Conservation (phyloP, 257 asterid species). For the Solanum medicagineum region DNA sequence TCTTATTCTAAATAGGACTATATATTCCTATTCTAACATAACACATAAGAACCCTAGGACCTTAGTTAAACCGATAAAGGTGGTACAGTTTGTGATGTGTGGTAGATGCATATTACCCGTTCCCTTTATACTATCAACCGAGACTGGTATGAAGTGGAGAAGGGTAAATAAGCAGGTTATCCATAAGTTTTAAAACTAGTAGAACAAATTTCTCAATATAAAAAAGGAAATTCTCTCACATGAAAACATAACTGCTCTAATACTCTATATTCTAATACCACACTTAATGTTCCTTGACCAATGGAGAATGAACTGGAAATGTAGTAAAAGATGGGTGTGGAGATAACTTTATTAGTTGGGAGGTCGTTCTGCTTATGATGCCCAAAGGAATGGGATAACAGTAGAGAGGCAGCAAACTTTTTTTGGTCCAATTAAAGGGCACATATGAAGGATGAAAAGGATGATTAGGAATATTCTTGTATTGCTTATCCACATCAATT, state of each 20-base stretch:
- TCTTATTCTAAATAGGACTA: too few relatives aligned
- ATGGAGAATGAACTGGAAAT: background rate
- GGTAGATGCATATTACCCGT: background rate
- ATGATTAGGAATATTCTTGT: background rate
- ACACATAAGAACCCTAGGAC: background rate
- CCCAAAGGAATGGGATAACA: background rate
- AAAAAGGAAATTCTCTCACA: background rate
- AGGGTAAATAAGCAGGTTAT: background rate
- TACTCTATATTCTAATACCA: background rate
- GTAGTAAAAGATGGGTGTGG: background rate
- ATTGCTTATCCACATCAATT: background rate
- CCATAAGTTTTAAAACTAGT: background rate
- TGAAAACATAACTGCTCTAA: background rate
- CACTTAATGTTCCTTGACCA: background rate
- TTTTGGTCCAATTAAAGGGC: background rate
- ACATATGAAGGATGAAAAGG: background rate
- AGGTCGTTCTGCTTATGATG: background rate
- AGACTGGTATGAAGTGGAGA: background rate
- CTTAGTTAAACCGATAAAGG: background rate
- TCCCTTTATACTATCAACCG: background rate
- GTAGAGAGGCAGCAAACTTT: background rate
- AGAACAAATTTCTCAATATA: background rate
- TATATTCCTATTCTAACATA: too few relatives aligned
- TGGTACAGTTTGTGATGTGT: background rate
- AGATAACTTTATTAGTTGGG: background rate